These are phyloP conservation scores for Clarireedia hainanense DNA, from an alignment of 2,329 filamentous ascomycete genomes.

Conservation along the genomic window DNA sequence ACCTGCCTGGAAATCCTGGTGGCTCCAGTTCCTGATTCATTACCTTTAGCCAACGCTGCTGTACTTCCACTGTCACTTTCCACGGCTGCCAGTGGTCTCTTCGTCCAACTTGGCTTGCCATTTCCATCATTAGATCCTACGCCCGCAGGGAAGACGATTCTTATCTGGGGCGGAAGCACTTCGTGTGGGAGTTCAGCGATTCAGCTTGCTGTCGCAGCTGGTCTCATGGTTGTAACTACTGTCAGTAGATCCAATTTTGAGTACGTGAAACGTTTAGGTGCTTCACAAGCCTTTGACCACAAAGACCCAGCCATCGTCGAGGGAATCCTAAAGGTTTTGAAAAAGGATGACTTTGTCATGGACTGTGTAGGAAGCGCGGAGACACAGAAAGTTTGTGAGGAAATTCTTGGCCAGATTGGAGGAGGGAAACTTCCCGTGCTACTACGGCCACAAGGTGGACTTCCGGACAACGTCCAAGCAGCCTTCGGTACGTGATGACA, in stretches of 20 bases:
- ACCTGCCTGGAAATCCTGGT: slow-evolving; percentile 22
- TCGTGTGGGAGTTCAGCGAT: slow-evolving; percentile 16
- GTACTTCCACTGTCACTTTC: slow-evolving; percentile 31
- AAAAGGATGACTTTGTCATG: slow-evolving; percentile 16
- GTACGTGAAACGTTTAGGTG: slow-evolving; percentile 36
- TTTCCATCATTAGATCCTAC: slow-evolving; percentile 12
- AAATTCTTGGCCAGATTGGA: slow-evolving; percentile 24
- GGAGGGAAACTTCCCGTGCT: slow-evolving; percentile 19
- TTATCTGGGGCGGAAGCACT: slow-evolving; percentile 23
- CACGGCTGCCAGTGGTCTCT: slow-evolving; percentile 30
- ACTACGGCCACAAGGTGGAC: background rate
- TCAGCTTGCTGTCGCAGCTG: slow-evolving; percentile 26
- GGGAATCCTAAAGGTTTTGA: slow-evolving; percentile 14
- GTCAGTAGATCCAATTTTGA: slow-evolving; percentile 37
- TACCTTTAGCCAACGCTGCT: slow-evolving; percentile 28
- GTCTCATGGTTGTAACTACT: slow-evolving; percentile 36
- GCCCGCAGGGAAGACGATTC: slow-evolving; percentile 14
- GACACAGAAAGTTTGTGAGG: slow-evolving; percentile 22
- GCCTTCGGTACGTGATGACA: slow-evolving; percentile 20
- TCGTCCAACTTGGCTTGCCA: slow-evolving; percentile 12
- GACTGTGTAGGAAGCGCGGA: slow-evolving; percentile 22
- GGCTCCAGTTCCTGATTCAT: slow-evolving; percentile 24
- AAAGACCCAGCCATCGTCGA: slow-evolving; percentile 15
- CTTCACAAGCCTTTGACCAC: slow-evolving; percentile 40
- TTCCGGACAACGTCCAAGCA: slow-evolving; percentile 13